Evolutionary conservation across 1,284 basidiomycete species (phyloP), one percentile per base, ranked within the genome.

Genomic region (Singerocomus rubriflavus): DNA sequence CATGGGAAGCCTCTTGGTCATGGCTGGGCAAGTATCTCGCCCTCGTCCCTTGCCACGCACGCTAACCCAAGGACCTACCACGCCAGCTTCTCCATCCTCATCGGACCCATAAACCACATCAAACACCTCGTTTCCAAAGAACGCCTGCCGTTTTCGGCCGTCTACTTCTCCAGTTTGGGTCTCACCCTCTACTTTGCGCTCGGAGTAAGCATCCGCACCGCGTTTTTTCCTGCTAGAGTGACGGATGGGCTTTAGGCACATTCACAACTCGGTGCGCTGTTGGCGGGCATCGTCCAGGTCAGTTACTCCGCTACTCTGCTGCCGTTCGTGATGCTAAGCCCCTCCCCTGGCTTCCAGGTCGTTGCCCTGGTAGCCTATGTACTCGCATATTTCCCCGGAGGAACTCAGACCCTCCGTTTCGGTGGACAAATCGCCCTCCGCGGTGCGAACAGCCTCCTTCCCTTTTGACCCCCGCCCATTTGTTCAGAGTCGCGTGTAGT

Each of bases 341-440:
- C 21, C 21, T 10, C 8, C 11, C 4, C 5, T 3, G 3, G 4
- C 13, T 2, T 27, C 66, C 66, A 91, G 80, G 82, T 95, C 35
- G 73, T 88, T 38, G 85, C 93, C 1, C 81, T 98, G 9, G 73
- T 96, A 10, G 80, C 87, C 12, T 98, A 97, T 63, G 79, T 97
- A 9, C 75, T 91, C 14, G 92, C 93, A 0, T 97, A 96, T 71
- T 96, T 95, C 71, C 92, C 93, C 4, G 93, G 93, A 11, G 93
- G 88, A 9, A 77, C 76, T 13, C 81, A 85, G 55, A 94, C 93
- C 0, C 75, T 95, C 32, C 81, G 89, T 27, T 83, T 94, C 61
- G 92, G 92, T 12, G 84, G 85, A 14, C 85, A 88, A 54, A 81
- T 95, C 69, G 85, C 88, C 1, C 70, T 95, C 17, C 82, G 91